Percentiles rank a stretch among this genome's conserved stretches.
phyloP scores from a whole-genome alignment of 768 basidiomycete genomes.

The Trametes cingulata region DNA sequence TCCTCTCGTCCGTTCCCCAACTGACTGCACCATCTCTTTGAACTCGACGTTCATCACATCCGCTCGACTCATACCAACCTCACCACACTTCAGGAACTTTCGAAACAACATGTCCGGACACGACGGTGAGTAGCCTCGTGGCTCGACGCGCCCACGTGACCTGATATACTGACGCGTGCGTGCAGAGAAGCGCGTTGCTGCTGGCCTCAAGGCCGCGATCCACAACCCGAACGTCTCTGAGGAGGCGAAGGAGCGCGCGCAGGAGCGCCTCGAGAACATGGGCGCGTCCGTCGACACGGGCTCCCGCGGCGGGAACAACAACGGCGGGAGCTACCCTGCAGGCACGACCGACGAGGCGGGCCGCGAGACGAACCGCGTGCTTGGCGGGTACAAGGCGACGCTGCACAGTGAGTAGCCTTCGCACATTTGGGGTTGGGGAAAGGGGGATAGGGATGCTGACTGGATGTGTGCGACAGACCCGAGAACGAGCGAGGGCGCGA shows the following conservation, averaged over 20 bases:
- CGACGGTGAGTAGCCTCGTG: constrained; percentile 2
- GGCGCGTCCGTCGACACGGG: constrained; percentile 23
- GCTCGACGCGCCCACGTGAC: constrained; percentile 1
- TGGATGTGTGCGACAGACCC: constrained; percentile 36
- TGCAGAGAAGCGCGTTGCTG: constrained; percentile 44
- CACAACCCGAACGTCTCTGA: constrained; percentile 58
- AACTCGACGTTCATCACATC: neutral
- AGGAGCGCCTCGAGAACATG: constrained; percentile 45
- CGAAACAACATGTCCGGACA: constrained; percentile 14
- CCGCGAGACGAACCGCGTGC: constrained; percentile 27
- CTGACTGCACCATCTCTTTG: neutral
- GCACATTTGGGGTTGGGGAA: neutral
- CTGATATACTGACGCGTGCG: neutral
- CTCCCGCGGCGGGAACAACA: neutral
- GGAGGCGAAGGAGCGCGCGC: constrained; percentile 53
- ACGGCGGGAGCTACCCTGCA: neutral
- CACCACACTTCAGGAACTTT: neutral
- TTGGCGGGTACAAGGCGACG: constrained; percentile 54
- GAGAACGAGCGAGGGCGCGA: constrained; percentile 48
- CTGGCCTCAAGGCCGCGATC: constrained; percentile 59
- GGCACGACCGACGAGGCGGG: constrained; percentile 7
- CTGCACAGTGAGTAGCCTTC: constrained; percentile 39
- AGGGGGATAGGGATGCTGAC: neutral
- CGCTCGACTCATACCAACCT: neutral
- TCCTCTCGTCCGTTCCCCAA: neutral